Evolutionary conservation across 1,284 basidiomycete species (phyloP), one percentile per base, ranked within the genome.

Genomic region (Ceratobasidium sp.): DNA sequence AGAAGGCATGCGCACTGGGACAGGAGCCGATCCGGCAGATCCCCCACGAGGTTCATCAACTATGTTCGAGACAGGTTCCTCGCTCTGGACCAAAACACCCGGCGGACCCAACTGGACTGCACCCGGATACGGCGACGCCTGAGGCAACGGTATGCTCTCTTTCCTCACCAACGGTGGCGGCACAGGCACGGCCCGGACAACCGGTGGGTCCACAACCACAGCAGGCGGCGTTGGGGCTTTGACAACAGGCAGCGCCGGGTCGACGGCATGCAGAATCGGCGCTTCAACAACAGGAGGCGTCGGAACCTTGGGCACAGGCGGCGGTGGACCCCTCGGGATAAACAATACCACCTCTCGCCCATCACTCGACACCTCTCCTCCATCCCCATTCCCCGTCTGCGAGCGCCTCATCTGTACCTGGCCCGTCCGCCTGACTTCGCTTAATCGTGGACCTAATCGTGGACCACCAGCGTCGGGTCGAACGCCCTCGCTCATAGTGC

Each of bases 361-460:
- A 58, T 69, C 65, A 37, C 65, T 69, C 51, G 65, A 69, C 46
- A 69, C 53, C 19, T 69, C 65, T 24, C 51, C 65, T 16, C n/a
- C 51, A 46, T 69, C 65, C 5, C n/a, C 49, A 13, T 2, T 27
- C 3, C 65, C 65, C 34, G 49, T 54, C 46, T 27, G 24, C 34
- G 34, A 2, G 31, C 65, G 49, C 8, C 65, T 51, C 49, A 58
- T 58, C 51, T 56, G 43, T n/a, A 51, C 5, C 65, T 69, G 65
- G 8, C n/a, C 53, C 16, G 65, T 69, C 16, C 65, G 3, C 34
- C 65, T 22, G 9, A 46, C 65, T 22, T 46, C 64, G 43, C 64
- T 49, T 6, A 46, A 31, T 19, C 39, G 39, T 27, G 19, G 24
- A 2, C 19, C 62, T 22, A n/a, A n/a, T n/a, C n/a, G n/a, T n/a